These are phyloP conservation scores for Lentinula detonsa DNA, from an alignment of 768 basidiomycete species.

Conservation along the genomic window DNA sequence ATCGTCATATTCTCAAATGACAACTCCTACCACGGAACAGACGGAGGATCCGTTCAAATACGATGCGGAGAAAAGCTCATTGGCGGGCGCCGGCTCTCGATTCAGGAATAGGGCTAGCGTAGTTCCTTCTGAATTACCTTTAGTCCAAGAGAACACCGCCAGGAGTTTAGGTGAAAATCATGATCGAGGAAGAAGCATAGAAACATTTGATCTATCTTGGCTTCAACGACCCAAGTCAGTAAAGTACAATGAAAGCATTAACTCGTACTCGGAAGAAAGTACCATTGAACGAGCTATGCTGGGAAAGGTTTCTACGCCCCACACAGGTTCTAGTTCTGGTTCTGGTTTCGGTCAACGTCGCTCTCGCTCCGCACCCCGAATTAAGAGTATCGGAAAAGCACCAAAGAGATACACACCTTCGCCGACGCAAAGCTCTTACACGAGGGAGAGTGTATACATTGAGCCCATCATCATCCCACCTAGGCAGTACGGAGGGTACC, in stretches of 20 bases:
- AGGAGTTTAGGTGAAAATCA: background rate
- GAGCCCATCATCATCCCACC: slow-evolving; percentile 25
- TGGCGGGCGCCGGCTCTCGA: background rate
- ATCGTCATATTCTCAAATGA: background rate
- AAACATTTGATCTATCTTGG: slow-evolving; percentile 13
- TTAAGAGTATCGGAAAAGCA: slow-evolving; percentile 36
- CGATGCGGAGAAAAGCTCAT: background rate
- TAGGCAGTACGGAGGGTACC: slow-evolving; percentile 15
- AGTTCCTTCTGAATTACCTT: background rate
- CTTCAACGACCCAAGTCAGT: slow-evolving; percentile 9
- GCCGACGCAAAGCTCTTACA: slow-evolving; percentile 17
- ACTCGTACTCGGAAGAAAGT: slow-evolving; percentile 10
- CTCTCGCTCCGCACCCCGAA: slow-evolving; percentile 14
- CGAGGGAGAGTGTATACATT: slow-evolving; percentile 27
- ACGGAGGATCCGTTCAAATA: slow-evolving; percentile 1
- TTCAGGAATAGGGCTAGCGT: background rate
- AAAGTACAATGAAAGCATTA: slow-evolving; percentile 9
- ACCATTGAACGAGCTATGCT: background rate
- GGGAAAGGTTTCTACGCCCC: background rate
- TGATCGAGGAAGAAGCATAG: slow-evolving; percentile 8
- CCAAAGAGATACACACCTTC: slow-evolving; percentile 28
- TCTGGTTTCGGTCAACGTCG: background rate
- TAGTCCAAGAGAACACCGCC: background rate
- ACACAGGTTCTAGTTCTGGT: background rate
- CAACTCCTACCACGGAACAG: background rate